A percentile compares a stretch with the other conserved stretches of the same genome.
Conservation (phyloP, 2,329 filamentous ascomycete genomes). For the Metarhizium rileyi region DNA sequence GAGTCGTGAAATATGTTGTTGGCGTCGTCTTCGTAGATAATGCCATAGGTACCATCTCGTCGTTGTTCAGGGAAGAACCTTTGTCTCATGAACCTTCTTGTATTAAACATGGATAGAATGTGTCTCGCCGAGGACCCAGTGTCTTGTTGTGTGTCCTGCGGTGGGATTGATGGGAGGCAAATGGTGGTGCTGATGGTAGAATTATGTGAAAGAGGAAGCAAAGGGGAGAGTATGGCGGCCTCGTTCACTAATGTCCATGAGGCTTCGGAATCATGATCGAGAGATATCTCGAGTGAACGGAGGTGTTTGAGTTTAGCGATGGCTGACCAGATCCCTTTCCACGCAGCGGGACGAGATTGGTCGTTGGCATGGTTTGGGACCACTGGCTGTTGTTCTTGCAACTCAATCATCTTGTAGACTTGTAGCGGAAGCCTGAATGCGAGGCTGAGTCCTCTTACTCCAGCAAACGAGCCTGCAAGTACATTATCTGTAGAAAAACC, state of each 20-base stretch:
- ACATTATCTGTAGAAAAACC: background rate
- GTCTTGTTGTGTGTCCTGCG: background rate
- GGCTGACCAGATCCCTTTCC: constrained; percentile 2
- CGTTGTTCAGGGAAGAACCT: constrained; percentile 5
- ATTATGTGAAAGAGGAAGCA: background rate
- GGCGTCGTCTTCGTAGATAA: constrained; percentile 8
- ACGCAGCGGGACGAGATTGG: background rate
- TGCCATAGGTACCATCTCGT: constrained; percentile 5
- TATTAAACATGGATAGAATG: background rate
- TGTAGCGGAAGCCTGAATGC: background rate
- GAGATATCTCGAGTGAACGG: background rate
- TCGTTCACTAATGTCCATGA: constrained; percentile 8
- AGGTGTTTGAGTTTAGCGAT: constrained; percentile 1
- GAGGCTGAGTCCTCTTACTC: background rate
- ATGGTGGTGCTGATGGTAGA: background rate
- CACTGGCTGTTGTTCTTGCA: background rate
- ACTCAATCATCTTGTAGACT: constrained; percentile 3
- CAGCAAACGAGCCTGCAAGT: background rate
- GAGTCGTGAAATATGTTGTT: constrained; percentile 3
- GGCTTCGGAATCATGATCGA: constrained; percentile 7
- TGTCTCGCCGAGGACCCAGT: background rate
- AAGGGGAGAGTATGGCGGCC: background rate
- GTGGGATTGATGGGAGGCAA: background rate
- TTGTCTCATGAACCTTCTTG: constrained; percentile 4
- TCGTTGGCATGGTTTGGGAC: no score